These are phyloP conservation scores for Physaria fendleri DNA, from an alignment of 345 rosid species.

Conservation along the genomic window DNA sequence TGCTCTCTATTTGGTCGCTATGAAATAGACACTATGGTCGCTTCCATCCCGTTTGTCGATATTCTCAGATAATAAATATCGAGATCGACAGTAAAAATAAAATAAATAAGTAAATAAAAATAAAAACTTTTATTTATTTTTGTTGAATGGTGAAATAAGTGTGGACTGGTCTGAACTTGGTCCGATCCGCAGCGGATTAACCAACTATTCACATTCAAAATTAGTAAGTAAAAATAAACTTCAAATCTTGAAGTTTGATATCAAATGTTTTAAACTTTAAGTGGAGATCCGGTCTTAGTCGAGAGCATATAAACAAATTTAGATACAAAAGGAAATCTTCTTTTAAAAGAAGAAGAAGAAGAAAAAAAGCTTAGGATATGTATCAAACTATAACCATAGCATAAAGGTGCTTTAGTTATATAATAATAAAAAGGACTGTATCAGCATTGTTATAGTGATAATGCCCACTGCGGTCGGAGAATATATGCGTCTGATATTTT, in stretches of 20 bases:
- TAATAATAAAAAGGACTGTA: background rate
- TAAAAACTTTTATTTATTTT: no score
- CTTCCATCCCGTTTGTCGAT: no score
- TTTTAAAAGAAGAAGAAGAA: background rate
- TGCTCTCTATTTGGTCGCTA: no score
- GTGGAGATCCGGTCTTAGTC: constrained; percentile 4
- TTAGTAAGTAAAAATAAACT: no score
- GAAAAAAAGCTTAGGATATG: background rate
- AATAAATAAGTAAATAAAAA: no score
- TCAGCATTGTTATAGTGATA: constrained; percentile 8
- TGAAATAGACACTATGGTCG: no score
- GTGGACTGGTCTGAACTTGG: no score
- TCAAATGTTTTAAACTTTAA: background rate
- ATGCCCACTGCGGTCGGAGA: constrained; percentile 33
- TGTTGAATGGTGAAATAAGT: no score
- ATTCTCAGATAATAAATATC: no score
- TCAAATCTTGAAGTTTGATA: background rate
- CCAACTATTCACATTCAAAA: no score
- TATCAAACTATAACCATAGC: background rate
- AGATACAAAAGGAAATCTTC: constrained; percentile 17
- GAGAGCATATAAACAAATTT: constrained; percentile 1
- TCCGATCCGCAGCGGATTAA: no score
- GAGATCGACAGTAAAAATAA: no score
- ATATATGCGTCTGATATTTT: constrained; percentile 21
- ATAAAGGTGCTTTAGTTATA: background rate